These are phyloP conservation scores for Acorus calamus DNA, from an alignment of 106 monocot species.

Conservation along the genomic window DNA sequence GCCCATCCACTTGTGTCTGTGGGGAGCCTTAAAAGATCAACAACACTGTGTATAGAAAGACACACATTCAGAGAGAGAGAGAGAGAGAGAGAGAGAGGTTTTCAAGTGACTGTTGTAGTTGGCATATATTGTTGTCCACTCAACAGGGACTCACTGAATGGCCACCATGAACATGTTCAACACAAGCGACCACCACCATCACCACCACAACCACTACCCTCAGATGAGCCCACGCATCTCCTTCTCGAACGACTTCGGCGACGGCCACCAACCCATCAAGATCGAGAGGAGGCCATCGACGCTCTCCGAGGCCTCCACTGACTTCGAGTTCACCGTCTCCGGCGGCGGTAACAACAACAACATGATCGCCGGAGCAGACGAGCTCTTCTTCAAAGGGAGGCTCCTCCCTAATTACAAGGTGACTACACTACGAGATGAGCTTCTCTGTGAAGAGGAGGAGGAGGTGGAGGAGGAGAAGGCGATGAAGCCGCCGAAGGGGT, in stretches of 20 bases:
- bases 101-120: not conserved
- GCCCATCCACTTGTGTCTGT: too few species aligned
- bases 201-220: not conserved
- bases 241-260: constrained; percentile 67
- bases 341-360: constrained; percentile 8
- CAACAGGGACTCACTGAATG: constrained; percentile 7
- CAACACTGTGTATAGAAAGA: too few species aligned
- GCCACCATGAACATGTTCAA: constrained; percentile 69
- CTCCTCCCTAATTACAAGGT: constrained; percentile 14
- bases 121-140: not conserved
- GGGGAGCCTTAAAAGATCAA: too few species aligned
- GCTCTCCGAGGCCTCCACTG: constrained; percentile 8
- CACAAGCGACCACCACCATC: constrained; percentile 7
- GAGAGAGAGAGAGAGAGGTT: not conserved
- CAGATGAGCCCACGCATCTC: constrained; percentile 59
- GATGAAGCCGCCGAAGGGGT: too few species aligned
- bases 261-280: constrained; percentile 11
- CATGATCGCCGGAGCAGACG: constrained; percentile 64
- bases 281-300: not conserved
- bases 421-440: constrained; percentile 56
- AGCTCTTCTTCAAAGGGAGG: constrained; percentile 65
- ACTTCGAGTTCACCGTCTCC: constrained; percentile 72
- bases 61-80: too few species aligned
- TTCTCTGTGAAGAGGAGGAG: not conserved
- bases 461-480: not conserved